phyloP scores from a whole-genome alignment of 805 yeast species.

The Spathaspora hagerdaliae region DNA sequence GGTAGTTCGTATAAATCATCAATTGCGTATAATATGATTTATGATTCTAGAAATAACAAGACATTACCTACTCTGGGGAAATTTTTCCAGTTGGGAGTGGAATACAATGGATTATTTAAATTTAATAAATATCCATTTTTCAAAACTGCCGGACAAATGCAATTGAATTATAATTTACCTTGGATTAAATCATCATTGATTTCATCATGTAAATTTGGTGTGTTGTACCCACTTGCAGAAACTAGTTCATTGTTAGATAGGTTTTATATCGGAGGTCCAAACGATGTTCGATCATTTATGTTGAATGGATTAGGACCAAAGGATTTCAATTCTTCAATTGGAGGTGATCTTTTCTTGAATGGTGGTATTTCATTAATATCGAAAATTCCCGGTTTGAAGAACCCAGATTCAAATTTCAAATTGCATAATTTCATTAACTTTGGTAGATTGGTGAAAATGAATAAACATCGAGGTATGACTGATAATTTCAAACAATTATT shows the following conservation, averaged over 20 bases:
- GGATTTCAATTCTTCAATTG: constrained; percentile 44
- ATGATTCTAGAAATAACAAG: constrained; percentile 43
- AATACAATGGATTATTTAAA: constrained; percentile 28
- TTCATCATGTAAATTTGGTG: constrained; percentile 29
- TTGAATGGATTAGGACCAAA: constrained; percentile 56
- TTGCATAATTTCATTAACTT: constrained; percentile 45
- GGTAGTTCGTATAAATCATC: constrained; percentile 47
- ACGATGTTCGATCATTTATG: constrained; percentile 50
- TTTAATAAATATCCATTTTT: constrained; percentile 29
- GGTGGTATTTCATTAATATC: constrained; percentile 45
- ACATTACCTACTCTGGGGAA: constrained; percentile 43
- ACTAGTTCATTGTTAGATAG: constrained; percentile 44
- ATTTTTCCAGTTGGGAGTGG: constrained; percentile 32
- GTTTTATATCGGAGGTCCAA: constrained; percentile 57
- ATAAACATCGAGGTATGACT: constrained; percentile 5
- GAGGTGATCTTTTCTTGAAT: constrained; percentile 48
- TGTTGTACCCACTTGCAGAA: constrained; percentile 18
- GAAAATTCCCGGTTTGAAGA: constrained; percentile 37
- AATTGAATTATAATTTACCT: constrained; percentile 21
- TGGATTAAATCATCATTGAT: constrained; percentile 18
- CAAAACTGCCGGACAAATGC: constrained; percentile 41
- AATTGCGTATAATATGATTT: constrained; percentile 32
- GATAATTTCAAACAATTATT: constrained; percentile 6
- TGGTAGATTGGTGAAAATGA: constrained; percentile 39
- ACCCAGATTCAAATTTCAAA: constrained; percentile 43